Base-by-base conservation (phyloP, 352 stramenopile genomes). In the Globisporangium nagaii region DNA sequence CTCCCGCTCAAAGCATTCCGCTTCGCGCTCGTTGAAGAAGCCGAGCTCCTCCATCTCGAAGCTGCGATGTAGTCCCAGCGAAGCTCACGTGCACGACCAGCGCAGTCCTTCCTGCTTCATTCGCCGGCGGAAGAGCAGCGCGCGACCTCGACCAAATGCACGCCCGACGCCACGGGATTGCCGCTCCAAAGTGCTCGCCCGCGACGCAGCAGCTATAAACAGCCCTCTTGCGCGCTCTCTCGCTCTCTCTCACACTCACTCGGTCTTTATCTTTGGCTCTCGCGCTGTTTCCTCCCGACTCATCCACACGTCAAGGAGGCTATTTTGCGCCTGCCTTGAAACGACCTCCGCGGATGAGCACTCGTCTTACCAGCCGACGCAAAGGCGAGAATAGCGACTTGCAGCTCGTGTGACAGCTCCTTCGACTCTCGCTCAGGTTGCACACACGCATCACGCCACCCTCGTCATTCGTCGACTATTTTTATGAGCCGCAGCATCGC, bases 21-120 rank as follows among this genome's bases (percentile, higher is more conserved):
- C 82, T 39, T 93, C 82, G 12, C 81, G 78, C 58, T 93, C 82
- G 53, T 88, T 88, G 69, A 90, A 90, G 58, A 89, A 90, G 41
- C 68, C 64, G 6, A 90, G 70, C 17, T 93, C 82, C 65, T 93
- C 82, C 82, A 93, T 93, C 58, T 40, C 72, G 44, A 52, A 25
- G 51, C 50, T 54, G 20, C 28, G n/a, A 55, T 53, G 58, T 44
- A 47, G 45, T 40, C 6, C 31, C 24, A 37, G 31, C 28, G 40
- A 35, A 13, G 39, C 12, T 53, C 36, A 75, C 34, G 60, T 45
- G 44, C 52, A 44, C 37, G 53, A 66, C 41, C 47, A 60, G 36
- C 15, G 24, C 22, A 34, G 27, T 25, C 46, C 37, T 40, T 52
- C 59, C 44, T 39, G 58, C 67, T 70, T 72, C 76, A 84, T 85